Evolutionary conservation across 2,329 filamentous ascomycete species (phyloP).

Genomic region (Daldinia eschscholtzii): DNA sequence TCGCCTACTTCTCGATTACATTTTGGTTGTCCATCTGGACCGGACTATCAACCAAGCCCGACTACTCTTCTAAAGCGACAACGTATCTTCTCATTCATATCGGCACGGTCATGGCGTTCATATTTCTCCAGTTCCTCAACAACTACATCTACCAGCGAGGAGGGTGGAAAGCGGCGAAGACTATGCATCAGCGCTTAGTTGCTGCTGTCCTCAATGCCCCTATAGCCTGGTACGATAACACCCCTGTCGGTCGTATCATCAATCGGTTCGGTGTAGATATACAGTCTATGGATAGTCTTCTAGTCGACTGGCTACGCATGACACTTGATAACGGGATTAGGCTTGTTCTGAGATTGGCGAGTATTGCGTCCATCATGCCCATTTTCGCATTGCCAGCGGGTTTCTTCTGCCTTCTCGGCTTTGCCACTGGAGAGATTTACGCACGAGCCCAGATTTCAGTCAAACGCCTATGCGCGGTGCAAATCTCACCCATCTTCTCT

Average conservation of each 20-base stretch:
- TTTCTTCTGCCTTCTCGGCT: constrained; percentile 60
- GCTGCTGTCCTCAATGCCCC: constrained; percentile 63
- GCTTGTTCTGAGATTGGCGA: constrained; percentile 61
- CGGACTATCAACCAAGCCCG: constrained; percentile 54
- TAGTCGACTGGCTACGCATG: constrained; percentile 59
- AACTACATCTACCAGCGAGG: constrained; percentile 50
- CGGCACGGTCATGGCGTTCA: constrained; percentile 25
- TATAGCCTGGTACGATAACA: constrained; percentile 65
- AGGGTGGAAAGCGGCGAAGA: constrained; percentile 62
- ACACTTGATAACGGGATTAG: constrained; percentile 57
- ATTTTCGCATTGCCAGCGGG: constrained; percentile 63
- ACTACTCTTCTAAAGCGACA: constrained; percentile 56
- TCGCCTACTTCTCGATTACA: constrained; percentile 44
- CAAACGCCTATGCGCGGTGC: constrained; percentile 49
- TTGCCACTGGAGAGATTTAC: constrained; percentile 64
- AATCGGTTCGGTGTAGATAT: constrained; percentile 68
- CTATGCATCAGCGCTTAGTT: constrained; percentile 63
- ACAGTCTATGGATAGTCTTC: constrained; percentile 62
- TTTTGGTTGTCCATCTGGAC: constrained; percentile 46
- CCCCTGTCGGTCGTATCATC: constrained; percentile 63
- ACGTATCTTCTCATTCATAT: constrained; percentile 31
- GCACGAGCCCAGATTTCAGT: constrained; percentile 57
- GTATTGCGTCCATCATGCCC: constrained; percentile 65
- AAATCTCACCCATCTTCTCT: constrained; percentile 52
- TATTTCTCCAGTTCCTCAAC: constrained; percentile 35